A percentile compares a stretch with the other conserved stretches of the same genome.
Evolutionary conservation across 129 eudicot genomes (phyloP).

Genomic region (Escallonia herrerae): DNA sequence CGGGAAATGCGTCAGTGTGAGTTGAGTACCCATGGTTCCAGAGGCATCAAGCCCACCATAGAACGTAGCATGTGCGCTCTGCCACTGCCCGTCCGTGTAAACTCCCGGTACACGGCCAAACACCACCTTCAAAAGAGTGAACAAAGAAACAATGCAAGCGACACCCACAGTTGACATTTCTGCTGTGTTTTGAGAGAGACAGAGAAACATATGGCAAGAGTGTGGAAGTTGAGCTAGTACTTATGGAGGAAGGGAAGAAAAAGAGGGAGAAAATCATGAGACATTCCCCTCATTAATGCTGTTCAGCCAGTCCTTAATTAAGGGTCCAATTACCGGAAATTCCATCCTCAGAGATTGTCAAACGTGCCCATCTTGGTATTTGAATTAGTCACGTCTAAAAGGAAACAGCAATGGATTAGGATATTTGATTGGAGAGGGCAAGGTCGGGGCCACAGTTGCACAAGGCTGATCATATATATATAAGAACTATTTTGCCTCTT

Average conservation of each 20-base stretch:
- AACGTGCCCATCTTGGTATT: conserved; percentile 2
- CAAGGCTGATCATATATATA: conserved; percentile 2
- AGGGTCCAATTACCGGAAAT: conserved; percentile 27
- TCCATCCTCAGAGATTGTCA: conserved; percentile 13
- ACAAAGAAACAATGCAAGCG: conserved; percentile 10
- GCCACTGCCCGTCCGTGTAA: conserved; percentile 54
- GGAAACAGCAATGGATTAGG: neutral
- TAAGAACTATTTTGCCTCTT: conserved; percentile 46
- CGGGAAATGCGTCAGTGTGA: neutral
- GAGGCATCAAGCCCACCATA: conserved; percentile 75
- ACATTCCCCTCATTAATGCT: conserved; percentile 7
- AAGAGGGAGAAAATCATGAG: conserved; percentile 21
- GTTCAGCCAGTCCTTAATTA: conserved; percentile 36
- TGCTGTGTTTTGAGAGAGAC: conserved; percentile 1
- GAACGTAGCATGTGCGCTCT: conserved; percentile 68
- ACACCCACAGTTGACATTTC: conserved; percentile 21
- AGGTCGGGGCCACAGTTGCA: conserved; percentile 17
- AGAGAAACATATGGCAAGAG: conserved; percentile 19
- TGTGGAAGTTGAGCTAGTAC: conserved; percentile 24
- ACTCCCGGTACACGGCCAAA: conserved; percentile 51
- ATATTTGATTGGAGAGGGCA: conserved; percentile 14
- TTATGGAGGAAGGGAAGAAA: conserved; percentile 30
- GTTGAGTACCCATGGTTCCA: conserved; percentile 60
- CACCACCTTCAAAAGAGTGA: conserved; percentile 10
- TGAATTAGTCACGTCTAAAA: too few species aligned